Percentiles rank a stretch among this genome's conserved stretches.
These are phyloP conservation scores for Cladophialophora carrionii DNA, from an alignment of 2,329 filamentous ascomycete species.

Conservation along the genomic window DNA sequence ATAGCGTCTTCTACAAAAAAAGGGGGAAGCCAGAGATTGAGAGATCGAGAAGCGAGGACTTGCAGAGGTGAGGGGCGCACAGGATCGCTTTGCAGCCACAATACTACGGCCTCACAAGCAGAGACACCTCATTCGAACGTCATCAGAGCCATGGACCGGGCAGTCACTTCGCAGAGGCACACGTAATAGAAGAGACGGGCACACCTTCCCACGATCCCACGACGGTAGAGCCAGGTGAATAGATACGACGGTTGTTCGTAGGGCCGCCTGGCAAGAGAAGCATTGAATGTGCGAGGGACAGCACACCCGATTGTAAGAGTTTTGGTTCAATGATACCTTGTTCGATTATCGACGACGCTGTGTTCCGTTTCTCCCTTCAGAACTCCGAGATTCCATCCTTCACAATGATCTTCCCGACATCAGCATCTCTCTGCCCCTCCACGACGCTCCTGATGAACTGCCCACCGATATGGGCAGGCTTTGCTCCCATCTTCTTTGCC, in stretches of 20 bases:
- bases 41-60: constrained; percentile 44
- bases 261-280: constrained; percentile 10
- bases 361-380: constrained; percentile 24
- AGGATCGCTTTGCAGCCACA: constrained; percentile 12
- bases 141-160: constrained; percentile 5
- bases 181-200: constrained; percentile 3
- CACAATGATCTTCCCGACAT: constrained; percentile 42
- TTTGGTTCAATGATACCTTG: not conserved
- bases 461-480: constrained; percentile 41
- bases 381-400: constrained; percentile 40
- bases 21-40: constrained; percentile 46
- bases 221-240: not conserved
- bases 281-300: not conserved
- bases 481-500: constrained; percentile 34
- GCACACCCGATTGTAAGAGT: not conserved
- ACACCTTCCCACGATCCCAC: not conserved
- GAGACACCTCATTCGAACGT: not conserved
- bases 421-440: constrained; percentile 40
- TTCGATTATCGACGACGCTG: not conserved
- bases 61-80: constrained; percentile 23
- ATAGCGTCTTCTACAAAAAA: constrained; percentile 45
- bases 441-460: constrained; percentile 37
- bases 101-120: not conserved
- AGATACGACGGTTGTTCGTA: constrained; percentile 1
- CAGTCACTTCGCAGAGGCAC: constrained; percentile 11